These are phyloP conservation scores for Galeopsis tetrahit DNA, from an alignment of 257 asterid genomes.

Conservation along the genomic window DNA sequence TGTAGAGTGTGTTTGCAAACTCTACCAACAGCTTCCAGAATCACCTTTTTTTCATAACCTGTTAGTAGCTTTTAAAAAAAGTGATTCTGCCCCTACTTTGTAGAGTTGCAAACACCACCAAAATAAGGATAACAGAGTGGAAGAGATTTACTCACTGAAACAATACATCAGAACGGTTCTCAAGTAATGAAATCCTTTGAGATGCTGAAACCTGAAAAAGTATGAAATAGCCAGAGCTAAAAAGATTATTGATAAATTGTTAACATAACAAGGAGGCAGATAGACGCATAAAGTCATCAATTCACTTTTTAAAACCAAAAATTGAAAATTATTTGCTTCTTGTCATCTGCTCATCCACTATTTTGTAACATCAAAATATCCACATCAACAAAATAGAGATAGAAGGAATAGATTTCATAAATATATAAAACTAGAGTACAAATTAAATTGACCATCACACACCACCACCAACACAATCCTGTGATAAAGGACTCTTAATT, in stretches of 20 bases:
- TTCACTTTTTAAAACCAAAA: slow-evolving; percentile 22
- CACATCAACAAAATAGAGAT: slow-evolving; percentile 18
- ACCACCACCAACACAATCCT: slow-evolving; percentile 23
- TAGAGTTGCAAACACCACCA: no score
- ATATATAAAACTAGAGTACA: slow-evolving; percentile 14
- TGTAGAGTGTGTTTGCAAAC: no score
- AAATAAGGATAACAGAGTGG: slow-evolving; percentile 6
- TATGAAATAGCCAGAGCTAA: slow-evolving; percentile 21
- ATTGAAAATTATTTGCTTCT: slow-evolving; percentile 1
- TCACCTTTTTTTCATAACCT: no score
- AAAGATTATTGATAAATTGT: slow-evolving; percentile 11
- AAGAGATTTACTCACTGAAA: slow-evolving; percentile 68
- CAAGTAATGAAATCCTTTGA: slow-evolving; percentile 73
- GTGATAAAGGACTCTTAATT: background rate
- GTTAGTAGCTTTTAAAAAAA: no score
- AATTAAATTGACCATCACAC: slow-evolving; percentile 9
- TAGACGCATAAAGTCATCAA: background rate
- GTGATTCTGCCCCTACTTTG: no score
- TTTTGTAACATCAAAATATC: background rate
- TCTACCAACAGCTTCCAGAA: no score
- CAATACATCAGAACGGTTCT: slow-evolving; percentile 70
- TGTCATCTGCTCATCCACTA: slow-evolving; percentile 16
- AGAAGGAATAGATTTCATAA: slow-evolving; percentile 18
- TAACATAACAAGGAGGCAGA: slow-evolving; percentile 24
- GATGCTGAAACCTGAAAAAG: slow-evolving; percentile 75